These are phyloP conservation scores for Porphyrellus sp. DNA, from an alignment of 1,284 basidiomycete species.

Conservation along the genomic window DNA sequence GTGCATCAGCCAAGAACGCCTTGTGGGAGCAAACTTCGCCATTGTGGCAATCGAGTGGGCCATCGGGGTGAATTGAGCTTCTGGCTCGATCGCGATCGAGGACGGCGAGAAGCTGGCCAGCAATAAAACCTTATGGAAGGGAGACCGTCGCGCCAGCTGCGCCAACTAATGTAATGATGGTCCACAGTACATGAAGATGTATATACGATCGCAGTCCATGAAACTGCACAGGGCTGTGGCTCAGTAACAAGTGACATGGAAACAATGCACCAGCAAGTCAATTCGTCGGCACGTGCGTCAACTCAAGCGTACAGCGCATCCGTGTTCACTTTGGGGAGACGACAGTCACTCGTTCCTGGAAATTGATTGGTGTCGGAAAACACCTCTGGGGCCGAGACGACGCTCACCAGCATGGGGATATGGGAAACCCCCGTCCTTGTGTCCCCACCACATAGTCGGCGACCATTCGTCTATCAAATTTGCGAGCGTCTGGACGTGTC, in stretches of 20 bases:
- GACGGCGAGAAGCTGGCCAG: slow-evolving; percentile 2
- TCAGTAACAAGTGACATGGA: neutral
- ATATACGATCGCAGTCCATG: neutral
- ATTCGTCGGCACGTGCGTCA: too few relatives aligned
- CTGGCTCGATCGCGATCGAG: slow-evolving; percentile 25
- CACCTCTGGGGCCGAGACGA: neutral
- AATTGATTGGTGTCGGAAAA: neutral
- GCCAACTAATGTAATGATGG: neutral
- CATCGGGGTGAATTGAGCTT: slow-evolving; percentile 10
- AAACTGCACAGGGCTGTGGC: neutral
- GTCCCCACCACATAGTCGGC: slow-evolving; percentile 36
- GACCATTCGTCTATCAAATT: slow-evolving; percentile 36
- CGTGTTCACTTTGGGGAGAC: slow-evolving; percentile 26
- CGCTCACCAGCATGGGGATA: slow-evolving; percentile 24
- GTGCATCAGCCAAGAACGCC: neutral
- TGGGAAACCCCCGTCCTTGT: slow-evolving; percentile 12
- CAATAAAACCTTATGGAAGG: slow-evolving; percentile 1
- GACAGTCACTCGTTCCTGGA: slow-evolving; percentile 27
- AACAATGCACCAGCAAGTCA: neutral
- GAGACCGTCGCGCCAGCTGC: neutral
- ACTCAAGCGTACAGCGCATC: slow-evolving; percentile 20
- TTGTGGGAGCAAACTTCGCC: neutral
- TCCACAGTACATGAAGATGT: neutral
- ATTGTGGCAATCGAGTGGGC: slow-evolving; percentile 3
- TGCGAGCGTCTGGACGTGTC: slow-evolving; percentile 33